Evolutionary conservation across 345 rosid species (phyloP), one percentile per base, ranked within the genome.

Genomic region (Ailanthus altissimus): DNA sequence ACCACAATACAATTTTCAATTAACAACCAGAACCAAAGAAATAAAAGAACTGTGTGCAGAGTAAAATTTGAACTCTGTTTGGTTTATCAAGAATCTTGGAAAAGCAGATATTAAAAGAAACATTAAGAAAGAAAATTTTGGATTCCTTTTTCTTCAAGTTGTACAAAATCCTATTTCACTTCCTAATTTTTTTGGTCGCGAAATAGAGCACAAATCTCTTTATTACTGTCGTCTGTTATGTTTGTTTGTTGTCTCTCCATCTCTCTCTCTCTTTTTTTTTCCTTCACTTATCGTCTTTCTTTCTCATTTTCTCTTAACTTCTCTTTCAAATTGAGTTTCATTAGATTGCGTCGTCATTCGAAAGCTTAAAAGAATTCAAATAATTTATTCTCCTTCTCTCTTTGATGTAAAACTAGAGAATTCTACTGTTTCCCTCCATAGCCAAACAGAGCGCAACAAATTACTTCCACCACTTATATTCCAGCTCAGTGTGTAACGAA

Each of bases 381-480:
- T 2, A 9, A 6, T 8, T 53, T 53, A 20, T 12, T 60, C 18
- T 60, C 15, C 18, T 4, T 14, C 53, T 16, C 53, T 49, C 53
- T 49, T 16, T 12, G 12, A 5, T 51, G 7, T 51, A 51, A 51
- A 51, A 18, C 21, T 0, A n/a, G 16, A 11, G 57, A 51, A 51
- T 16, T 51, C 7, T n/a, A 18, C 18, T 51, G 4, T 54, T 38
- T 18, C 23, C 12, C 23, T 8, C 23, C 63, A 78, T 25, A 76
- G 53, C 66, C 64, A 77, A 77, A 74, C 67, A 62, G 75, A 14
- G 38, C 9, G 25, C 36, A 62, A 60, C 64, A 28, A 15, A 46
- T 13, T 14, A 25, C n/a, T n/a, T n/a, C n/a, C n/a, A n/a, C n/a
- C n/a, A n/a, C n/a, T n/a, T n/a, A n/a, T n/a, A 25, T 26, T 43